Evolutionary conservation across 2,329 filamentous ascomycete genomes (phyloP).

Genomic region (Xylariaceae sp.): DNA sequence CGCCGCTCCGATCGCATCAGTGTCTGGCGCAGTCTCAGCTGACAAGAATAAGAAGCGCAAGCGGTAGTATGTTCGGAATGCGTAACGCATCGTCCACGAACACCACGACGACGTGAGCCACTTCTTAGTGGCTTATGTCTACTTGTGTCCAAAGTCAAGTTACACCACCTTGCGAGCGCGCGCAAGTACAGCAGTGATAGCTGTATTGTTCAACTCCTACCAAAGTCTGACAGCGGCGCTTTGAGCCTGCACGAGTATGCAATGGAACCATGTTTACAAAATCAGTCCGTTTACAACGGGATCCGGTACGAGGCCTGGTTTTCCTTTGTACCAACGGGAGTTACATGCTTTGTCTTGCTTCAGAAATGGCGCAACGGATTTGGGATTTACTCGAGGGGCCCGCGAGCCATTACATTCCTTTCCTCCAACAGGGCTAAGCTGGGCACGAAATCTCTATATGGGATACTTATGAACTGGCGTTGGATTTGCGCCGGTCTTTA

Average conservation of each 20-base stretch:
- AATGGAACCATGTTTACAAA: too few species aligned
- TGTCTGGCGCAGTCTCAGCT: conserved; percentile 28
- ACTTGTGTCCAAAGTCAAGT: conserved; percentile 1
- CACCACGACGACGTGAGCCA: not conserved
- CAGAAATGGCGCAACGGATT: conserved; percentile 23
- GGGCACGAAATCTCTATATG: conserved; percentile 20
- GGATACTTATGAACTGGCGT: conserved; percentile 23
- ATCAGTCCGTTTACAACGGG: too few species aligned
- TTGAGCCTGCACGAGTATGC: conserved; percentile 2
- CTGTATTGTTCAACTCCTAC: not conserved
- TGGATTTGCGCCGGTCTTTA: conserved; percentile 27
- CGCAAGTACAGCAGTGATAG: conserved; percentile 1
- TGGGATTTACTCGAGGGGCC: conserved; percentile 25
- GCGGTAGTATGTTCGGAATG: conserved; percentile 37
- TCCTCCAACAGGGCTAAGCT: conserved; percentile 19
- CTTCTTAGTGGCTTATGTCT: not conserved
- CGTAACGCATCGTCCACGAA: not conserved
- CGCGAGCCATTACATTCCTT: conserved; percentile 27
- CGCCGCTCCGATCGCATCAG: conserved; percentile 42
- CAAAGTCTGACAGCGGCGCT: not conserved
- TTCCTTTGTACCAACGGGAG: conserved; percentile 16
- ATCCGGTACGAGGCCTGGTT: conserved; percentile 11
- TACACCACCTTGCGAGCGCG: conserved; percentile 4
- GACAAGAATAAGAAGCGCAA: conserved; percentile 63
- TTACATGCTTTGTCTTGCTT: conserved; percentile 20